These are phyloP conservation scores for Parafenestella ontariensis DNA, from an alignment of 2,329 filamentous ascomycete species.

Conservation along the genomic window DNA sequence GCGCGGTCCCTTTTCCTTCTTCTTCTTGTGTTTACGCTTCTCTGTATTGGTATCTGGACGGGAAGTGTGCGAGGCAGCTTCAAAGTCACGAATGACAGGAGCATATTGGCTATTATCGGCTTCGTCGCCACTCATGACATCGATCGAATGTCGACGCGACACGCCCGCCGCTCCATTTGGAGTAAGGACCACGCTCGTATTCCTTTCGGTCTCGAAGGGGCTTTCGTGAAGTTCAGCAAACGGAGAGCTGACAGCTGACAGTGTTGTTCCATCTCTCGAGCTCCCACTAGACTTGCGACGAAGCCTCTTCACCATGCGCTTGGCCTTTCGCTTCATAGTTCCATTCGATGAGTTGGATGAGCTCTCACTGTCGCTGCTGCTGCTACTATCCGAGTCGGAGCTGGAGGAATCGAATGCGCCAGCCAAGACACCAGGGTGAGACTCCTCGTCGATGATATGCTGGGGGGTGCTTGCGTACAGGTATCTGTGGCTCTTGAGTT, in stretches of 20 bases:
- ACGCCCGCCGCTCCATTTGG: slow-evolving; percentile 19
- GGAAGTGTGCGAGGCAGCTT: slow-evolving; percentile 45
- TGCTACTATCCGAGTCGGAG: slow-evolving; percentile 57
- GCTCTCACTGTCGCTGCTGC: slow-evolving; percentile 68
- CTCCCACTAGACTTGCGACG: slow-evolving; percentile 79
- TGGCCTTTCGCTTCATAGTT: slow-evolving; percentile 77
- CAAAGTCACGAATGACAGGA: slow-evolving; percentile 59
- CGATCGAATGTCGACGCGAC: slow-evolving; percentile 48
- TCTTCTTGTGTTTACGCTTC: slow-evolving; percentile 55
- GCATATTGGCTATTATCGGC: slow-evolving; percentile 57
- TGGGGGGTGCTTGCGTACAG: slow-evolving; percentile 92
- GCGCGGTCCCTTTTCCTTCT: slow-evolving; percentile 54
- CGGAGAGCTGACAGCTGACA: slow-evolving; percentile 56
- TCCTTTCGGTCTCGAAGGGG: slow-evolving; percentile 46
- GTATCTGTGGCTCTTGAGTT: slow-evolving; percentile 90
- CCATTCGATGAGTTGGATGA: slow-evolving; percentile 70
- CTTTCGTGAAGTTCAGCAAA: slow-evolving; percentile 49
- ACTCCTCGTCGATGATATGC: slow-evolving; percentile 90
- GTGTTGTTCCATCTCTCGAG: slow-evolving; percentile 66
- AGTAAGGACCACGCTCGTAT: slow-evolving; percentile 28
- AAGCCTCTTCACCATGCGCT: slow-evolving; percentile 74
- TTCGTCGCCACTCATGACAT: slow-evolving; percentile 61
- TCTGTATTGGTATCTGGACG: slow-evolving; percentile 47
- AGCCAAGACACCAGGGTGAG: slow-evolving; percentile 81
- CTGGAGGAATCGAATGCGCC: slow-evolving; percentile 79